phyloP scores from a whole-genome alignment of 2,329 filamentous ascomycete species.

The Blumeria graminis region DNA sequence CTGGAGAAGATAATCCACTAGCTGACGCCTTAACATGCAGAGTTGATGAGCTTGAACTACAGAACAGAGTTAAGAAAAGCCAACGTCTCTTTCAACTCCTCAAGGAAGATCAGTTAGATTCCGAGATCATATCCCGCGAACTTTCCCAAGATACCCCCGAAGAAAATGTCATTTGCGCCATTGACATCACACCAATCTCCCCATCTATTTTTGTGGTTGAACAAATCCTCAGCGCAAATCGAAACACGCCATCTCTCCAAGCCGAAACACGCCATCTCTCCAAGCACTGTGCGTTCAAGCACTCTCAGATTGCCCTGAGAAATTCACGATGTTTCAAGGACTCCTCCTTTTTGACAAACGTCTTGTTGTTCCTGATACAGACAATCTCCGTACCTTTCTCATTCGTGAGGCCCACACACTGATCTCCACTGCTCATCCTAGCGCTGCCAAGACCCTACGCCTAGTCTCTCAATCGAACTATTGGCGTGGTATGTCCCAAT shows the following conservation, averaged over 20 bases:
- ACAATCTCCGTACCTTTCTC: not conserved
- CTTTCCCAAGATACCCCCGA: not conserved
- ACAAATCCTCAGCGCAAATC: not conserved
- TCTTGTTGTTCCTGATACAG: not conserved
- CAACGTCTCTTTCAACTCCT: not conserved
- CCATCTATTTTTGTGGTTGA: not conserved
- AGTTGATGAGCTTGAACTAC: not conserved
- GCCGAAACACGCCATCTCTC: no score
- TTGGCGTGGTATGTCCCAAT: not conserved
- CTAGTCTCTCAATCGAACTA: not conserved
- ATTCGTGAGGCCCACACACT: not conserved
- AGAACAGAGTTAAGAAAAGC: not conserved
- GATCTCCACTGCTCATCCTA: not conserved
- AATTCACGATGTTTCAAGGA: not conserved
- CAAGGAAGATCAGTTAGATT: not conserved
- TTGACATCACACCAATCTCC: no score
- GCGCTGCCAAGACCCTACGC: not conserved
- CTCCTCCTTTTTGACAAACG: not conserved
- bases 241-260: not conserved
- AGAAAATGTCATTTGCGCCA: no score
- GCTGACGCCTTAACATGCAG: not conserved
- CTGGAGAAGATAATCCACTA: not conserved
- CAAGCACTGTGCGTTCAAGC: not conserved
- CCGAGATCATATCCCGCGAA: not conserved
- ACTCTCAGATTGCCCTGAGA: not conserved